A percentile compares a stretch with the other conserved stretches of the same genome.
These are phyloP conservation scores for Chernovozyma aurita DNA, from an alignment of 1,139 yeast species.

Conservation along the genomic window DNA sequence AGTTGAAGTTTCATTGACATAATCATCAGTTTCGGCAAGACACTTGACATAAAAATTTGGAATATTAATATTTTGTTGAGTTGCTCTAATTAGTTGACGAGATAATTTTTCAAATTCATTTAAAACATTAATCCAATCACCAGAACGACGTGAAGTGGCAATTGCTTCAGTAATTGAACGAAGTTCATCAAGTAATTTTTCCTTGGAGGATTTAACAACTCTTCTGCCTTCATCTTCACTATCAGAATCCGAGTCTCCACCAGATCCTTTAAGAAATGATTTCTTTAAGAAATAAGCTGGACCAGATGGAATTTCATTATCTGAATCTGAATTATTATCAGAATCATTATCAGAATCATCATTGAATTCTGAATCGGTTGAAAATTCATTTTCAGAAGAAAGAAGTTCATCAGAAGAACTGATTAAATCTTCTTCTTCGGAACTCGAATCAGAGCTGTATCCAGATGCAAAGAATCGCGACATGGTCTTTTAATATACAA, in stretches of 20 bases:
- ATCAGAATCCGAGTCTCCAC: constrained; percentile 53
- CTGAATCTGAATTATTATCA: constrained; percentile 35
- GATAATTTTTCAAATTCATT: constrained; percentile 76
- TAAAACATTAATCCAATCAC: constrained; percentile 78
- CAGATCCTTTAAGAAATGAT: constrained; percentile 46
- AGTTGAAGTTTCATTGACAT: constrained; percentile 52
- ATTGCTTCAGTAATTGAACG: constrained; percentile 62
- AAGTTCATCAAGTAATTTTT: constrained; percentile 86
- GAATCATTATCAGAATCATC: constrained; percentile 39
- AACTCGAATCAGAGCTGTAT: constrained; percentile 60
- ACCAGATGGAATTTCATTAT: constrained; percentile 44
- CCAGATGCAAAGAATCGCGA: constrained; percentile 74
- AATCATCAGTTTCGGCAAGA: constrained; percentile 70
- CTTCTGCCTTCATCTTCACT: constrained; percentile 68
- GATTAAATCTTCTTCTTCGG: constrained; percentile 72
- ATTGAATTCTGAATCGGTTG: constrained; percentile 39
- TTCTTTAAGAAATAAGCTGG: constrained; percentile 57
- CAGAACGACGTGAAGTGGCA: constrained; percentile 64
- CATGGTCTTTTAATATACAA: constrained; percentile 30
- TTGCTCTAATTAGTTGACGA: constrained; percentile 61
- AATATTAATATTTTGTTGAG: constrained; percentile 67
- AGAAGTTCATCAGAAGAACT: constrained; percentile 66
- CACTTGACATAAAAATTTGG: constrained; percentile 72
- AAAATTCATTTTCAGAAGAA: constrained; percentile 32
- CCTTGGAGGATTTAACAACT: constrained; percentile 91